Evolutionary conservation across 1,284 basidiomycete genomes (phyloP).

Genomic region (Microbotryum silenes-acaulis): DNA sequence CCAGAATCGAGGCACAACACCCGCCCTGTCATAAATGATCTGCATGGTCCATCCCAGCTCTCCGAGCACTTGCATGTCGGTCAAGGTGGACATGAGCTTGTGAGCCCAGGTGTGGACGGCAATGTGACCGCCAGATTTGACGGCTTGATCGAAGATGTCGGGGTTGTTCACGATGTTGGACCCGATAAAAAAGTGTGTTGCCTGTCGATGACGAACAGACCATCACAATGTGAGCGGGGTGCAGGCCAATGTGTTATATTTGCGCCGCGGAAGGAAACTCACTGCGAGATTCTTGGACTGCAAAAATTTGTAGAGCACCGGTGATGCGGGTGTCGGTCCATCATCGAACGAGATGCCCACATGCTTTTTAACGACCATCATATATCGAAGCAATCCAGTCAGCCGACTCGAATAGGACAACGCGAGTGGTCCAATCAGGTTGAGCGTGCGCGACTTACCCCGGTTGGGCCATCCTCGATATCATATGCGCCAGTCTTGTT

Average conservation of each 20-base stretch:
- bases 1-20: slow-evolving; percentile 12
- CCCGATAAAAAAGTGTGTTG: slow-evolving; percentile 80
- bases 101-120: slow-evolving; percentile 55
- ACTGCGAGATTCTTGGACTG: slow-evolving; percentile 49
- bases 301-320: slow-evolving; percentile 53
- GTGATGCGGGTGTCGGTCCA: slow-evolving; percentile 55
- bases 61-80: slow-evolving; percentile 60
- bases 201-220: slow-evolving; percentile 22
- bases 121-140: slow-evolving; percentile 24
- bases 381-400: background rate
- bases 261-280: too few relatives aligned
- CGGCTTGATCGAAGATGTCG: slow-evolving; percentile 37
- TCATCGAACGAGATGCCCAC: slow-evolving; percentile 53
- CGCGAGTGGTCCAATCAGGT: too few relatives aligned
- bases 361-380: background rate
- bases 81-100: slow-evolving; percentile 65
- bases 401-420: too few relatives aligned
- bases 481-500: slow-evolving; percentile 2
- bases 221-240: too few relatives aligned
- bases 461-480: slow-evolving; percentile 11
- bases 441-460: too few relatives aligned
- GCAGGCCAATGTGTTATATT: too few relatives aligned
- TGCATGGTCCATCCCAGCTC: slow-evolving; percentile 77
- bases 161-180: slow-evolving; percentile 56
- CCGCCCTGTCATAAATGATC: slow-evolving; percentile 57